Conservation (phyloP, 2,329 filamentous ascomycete species). For the Ophiostoma ulmi region DNA sequence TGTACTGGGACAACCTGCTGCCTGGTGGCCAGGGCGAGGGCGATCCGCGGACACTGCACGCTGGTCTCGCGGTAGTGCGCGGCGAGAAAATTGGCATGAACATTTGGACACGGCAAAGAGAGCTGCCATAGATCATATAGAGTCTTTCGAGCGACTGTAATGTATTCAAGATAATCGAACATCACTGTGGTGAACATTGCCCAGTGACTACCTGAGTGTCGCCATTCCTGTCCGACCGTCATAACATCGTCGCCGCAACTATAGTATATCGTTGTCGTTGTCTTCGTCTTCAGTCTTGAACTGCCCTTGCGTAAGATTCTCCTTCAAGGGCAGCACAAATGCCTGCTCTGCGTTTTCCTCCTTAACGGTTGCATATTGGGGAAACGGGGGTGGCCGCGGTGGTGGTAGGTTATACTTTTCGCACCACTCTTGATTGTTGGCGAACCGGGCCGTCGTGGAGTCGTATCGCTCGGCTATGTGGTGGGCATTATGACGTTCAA, state of each 20-base stretch:
- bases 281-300: no score
- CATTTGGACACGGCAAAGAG: conserved; percentile 44
- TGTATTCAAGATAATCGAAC: neutral
- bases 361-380: no score
- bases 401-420: no score
- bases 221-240: neutral
- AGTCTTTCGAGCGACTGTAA: neutral
- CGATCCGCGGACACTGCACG: conserved; percentile 43
- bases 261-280: neutral
- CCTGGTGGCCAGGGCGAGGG: conserved; percentile 39
- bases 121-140: neutral
- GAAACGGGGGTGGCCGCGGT: no score
- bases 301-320: no score
- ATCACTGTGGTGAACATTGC: neutral
- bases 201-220: neutral
- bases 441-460: no score
- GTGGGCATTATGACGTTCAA: no score
- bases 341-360: no score
- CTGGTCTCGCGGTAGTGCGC: conserved; percentile 42
- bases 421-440: no score
- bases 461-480: no score
- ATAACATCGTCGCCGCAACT: neutral
- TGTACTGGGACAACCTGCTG: conserved; percentile 46
- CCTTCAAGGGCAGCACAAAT: no score
- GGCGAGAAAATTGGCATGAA: conserved; percentile 50